These are phyloP conservation scores for Niveomyces coronatus DNA, from an alignment of 2,329 filamentous ascomycete species.

Conservation along the genomic window DNA sequence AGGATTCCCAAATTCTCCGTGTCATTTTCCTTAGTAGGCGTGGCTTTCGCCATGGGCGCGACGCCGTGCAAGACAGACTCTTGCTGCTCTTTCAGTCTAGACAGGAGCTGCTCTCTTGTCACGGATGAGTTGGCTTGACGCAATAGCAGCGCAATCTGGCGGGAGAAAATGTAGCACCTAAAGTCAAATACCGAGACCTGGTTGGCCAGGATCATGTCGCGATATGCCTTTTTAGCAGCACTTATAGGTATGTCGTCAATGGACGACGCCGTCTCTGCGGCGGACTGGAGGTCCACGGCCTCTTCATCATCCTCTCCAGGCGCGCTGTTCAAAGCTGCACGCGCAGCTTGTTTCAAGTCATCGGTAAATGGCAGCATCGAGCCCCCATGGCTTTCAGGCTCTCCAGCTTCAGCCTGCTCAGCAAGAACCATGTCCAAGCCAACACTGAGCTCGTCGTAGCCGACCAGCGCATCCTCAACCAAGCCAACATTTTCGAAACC, in stretches of 20 bases:
- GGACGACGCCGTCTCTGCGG: conserved; percentile 26
- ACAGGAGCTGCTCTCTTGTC: conserved; percentile 50
- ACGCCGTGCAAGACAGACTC: conserved; percentile 48
- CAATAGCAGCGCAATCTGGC: conserved; percentile 74
- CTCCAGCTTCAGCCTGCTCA: conserved; percentile 54
- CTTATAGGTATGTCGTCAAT: conserved; percentile 51
- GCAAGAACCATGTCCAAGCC: conserved; percentile 75
- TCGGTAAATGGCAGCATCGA: conserved; percentile 63
- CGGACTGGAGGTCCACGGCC: conserved; percentile 40
- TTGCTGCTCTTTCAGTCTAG: conserved; percentile 52
- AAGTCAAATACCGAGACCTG: conserved; percentile 97
- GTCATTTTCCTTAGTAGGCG: conserved; percentile 44
- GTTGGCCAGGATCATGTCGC: conserved; percentile 85
- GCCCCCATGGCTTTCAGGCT: conserved; percentile 57
- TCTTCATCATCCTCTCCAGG: conserved; percentile 28
- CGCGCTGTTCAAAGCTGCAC: conserved; percentile 36
- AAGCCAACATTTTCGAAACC: conserved; percentile 95
- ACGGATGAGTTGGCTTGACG: conserved; percentile 68
- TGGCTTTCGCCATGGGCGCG: conserved; percentile 36
- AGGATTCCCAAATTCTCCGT: conserved; percentile 67
- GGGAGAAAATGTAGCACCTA: conserved; percentile 81
- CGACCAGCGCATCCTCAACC: conserved; percentile 87
- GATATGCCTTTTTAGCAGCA: conserved; percentile 66
- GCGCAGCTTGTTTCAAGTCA: conserved; percentile 54
- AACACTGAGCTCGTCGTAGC: conserved; percentile 87